Evolutionary conservation across 768 basidiomycete genomes (phyloP).

Genomic region (Gloeostereum incarnatum): DNA sequence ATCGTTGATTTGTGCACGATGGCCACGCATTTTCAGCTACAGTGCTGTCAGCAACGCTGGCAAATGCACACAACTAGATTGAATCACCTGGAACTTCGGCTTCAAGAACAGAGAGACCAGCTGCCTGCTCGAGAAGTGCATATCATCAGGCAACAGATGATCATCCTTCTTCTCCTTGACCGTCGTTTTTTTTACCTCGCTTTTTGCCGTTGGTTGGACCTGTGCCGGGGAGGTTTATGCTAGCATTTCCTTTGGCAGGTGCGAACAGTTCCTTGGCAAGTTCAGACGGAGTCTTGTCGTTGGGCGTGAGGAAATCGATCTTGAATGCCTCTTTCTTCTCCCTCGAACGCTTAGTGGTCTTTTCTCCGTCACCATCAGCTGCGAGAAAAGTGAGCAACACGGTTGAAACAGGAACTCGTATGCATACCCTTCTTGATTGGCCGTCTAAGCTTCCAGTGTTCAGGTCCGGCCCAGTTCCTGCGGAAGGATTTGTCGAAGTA

Average conservation of each 20-base stretch:
- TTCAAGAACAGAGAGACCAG: slow-evolving; percentile 91
- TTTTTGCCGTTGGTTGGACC: slow-evolving; percentile 29
- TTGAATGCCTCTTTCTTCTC: slow-evolving; percentile 76
- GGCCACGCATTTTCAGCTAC: slow-evolving; percentile 87
- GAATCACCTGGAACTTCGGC: slow-evolving; percentile 83
- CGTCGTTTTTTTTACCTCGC: slow-evolving; percentile 39
- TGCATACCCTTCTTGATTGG: slow-evolving; percentile 72
- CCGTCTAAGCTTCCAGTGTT: slow-evolving; percentile 94
- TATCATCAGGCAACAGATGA: slow-evolving; percentile 87
- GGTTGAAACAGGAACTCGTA: slow-evolving; percentile 6
- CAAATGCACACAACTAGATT: slow-evolving; percentile 1
- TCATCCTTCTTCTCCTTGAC: slow-evolving; percentile 62
- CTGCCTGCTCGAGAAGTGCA: slow-evolving; percentile 91
- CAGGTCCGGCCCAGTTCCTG: slow-evolving; percentile 98
- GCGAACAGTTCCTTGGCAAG: slow-evolving; percentile 69
- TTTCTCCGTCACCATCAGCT: slow-evolving; percentile 35
- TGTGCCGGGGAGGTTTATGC: slow-evolving; percentile 59
- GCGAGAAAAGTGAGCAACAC: slow-evolving; percentile 8
- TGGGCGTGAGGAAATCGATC: slow-evolving; percentile 66
- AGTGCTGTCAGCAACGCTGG: slow-evolving; percentile 5
- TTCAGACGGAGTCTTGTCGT: slow-evolving; percentile 50
- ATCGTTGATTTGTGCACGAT: slow-evolving; percentile 43
- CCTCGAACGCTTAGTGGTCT: slow-evolving; percentile 41
- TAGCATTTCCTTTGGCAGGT: slow-evolving; percentile 58
- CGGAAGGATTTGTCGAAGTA: slow-evolving; percentile 84